Base-by-base conservation (phyloP, 2,329 filamentous ascomycete species). In the Rhynchosporium graminicola region DNA sequence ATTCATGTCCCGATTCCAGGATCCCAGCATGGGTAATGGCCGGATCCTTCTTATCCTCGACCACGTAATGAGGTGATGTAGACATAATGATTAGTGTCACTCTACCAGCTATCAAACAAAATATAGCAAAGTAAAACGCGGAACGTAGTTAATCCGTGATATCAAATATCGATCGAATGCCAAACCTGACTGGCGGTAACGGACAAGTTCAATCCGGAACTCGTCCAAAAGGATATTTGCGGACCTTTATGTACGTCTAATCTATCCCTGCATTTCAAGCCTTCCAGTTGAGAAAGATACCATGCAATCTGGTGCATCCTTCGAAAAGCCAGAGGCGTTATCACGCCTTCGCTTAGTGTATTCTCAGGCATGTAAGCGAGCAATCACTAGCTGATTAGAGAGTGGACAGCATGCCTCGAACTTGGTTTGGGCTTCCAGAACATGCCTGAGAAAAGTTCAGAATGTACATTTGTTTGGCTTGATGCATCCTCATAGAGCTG, bases 261-360 rank as follows among this genome's bases (percentile, higher is more conserved):
- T 20, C 33, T 40, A 8, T 8, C 36, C 38, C 36, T 33, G 33
- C 10, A 28, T 20, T 54, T 20, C 5, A 6, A 38, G n/a, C 12
- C 10, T 6, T 36, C 33, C 33, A 46, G 43, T 31, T 26, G 2
- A 26, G 20, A 9, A 48, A 29, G 20, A 28, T 36, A 36, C 9
- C 33, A 28, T 15, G 26, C 26, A 28, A 36, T 36, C 33, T 36
- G 33, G 33, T 40, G 6, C 20, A 12, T 33, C n/a, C 20, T 29
- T n/a, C 43, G 20, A 7, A 20, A 26, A 58, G 31, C 13, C n/a
- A 9, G 9, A 38, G 31, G 20, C 45, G 45, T 58, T 58, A 58
- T 58, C 56, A 58, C 56, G 56, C 56, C 56, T 58, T 58, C 43
- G 9, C 56, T 45, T 58, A 48, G 56, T 58, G 12, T 58, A 38